Base-by-base conservation (phyloP, 257 asterid species). In the Buddleja alternifolia region DNA sequence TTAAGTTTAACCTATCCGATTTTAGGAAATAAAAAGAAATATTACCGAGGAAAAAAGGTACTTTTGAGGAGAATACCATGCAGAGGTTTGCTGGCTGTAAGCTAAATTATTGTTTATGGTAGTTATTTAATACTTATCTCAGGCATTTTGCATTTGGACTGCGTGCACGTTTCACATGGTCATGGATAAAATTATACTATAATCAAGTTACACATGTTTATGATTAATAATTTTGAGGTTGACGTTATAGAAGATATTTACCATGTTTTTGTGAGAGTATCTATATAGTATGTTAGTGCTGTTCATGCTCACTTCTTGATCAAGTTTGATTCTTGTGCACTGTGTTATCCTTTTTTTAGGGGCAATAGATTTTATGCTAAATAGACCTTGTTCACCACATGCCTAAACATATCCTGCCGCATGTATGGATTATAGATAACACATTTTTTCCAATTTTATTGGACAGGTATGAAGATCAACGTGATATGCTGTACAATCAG, bases 391-490 rank as follows among this genome's bases (percentile, higher is more conserved):
- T 10, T 10, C 37, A 7, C 20, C 46, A 10, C 5, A 45, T 44
- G 67, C 45, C 46, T 55, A 45, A 66, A 32, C 70, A 39, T 58
- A 56, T 1, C 23, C 52, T 17, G 10, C 40, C 48, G 54, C 63
- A 10, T 36, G 68, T 44, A 23, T 53, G n/a, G 52, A 6, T 71
- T 24, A 71, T 70, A n/a, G n/a, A n/a, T n/a, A n/a, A 74, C 29
- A 12, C 19, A 32, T 32, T 46, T 20, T 48, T 46, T 45, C 46
- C 41, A 32, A 48, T 25, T 61, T 45, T 3, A 34, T 40, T 69
- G 81, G 54, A 67, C 79, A 92, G 98, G 90, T 87, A 89, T 52
- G 96, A 92, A 82, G 90, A 92, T 16, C 98, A 92, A 68, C 98
- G 98, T 11, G 98, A 89, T 78, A 84, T 85, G 92, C 90, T 89